Evolutionary conservation across 192 early-diverging fungal genomes (phyloP).

Genomic region (Umbelopsis vinacea): DNA sequence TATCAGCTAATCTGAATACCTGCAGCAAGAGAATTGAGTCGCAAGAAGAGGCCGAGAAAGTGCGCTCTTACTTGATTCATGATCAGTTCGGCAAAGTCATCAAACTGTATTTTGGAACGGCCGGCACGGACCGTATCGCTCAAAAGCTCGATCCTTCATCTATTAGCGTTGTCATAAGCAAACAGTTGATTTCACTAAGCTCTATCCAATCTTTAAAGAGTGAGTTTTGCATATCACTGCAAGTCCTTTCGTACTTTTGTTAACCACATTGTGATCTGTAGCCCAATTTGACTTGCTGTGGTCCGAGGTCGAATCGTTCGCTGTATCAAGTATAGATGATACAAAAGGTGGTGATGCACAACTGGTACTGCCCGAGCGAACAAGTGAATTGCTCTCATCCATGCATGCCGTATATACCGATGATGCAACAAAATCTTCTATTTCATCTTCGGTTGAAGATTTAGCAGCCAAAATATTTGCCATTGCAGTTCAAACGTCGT

Average conservation of each 20-base stretch:
- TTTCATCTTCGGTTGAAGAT: neutral
- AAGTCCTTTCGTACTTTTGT: no score
- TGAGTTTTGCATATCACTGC: neutral
- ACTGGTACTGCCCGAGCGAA: neutral
- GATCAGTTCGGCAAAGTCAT: conserved; percentile 45
- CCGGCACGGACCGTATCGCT: neutral
- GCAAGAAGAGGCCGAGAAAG: neutral
- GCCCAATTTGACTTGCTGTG: neutral
- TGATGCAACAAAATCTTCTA: neutral
- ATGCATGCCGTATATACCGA: neutral
- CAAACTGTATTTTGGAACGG: conserved; percentile 47
- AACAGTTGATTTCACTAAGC: neutral
- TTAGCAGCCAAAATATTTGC: neutral
- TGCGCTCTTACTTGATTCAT: conserved; percentile 29
- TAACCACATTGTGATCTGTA: neutral
- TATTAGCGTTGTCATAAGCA: neutral
- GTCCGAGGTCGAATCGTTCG: neutral
- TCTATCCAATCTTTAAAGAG: neutral
- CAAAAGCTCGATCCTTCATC: conserved; percentile 23
- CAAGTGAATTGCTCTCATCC: neutral
- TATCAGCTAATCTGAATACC: neutral
- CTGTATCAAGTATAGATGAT: neutral
- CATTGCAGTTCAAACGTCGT: neutral
- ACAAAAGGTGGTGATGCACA: neutral
- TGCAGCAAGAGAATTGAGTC: conserved; percentile 5